Percentiles rank a stretch among this genome's conserved stretches.
Evolutionary conservation across 768 basidiomycete genomes (phyloP).

Genomic region (Tylopilus felleus): DNA sequence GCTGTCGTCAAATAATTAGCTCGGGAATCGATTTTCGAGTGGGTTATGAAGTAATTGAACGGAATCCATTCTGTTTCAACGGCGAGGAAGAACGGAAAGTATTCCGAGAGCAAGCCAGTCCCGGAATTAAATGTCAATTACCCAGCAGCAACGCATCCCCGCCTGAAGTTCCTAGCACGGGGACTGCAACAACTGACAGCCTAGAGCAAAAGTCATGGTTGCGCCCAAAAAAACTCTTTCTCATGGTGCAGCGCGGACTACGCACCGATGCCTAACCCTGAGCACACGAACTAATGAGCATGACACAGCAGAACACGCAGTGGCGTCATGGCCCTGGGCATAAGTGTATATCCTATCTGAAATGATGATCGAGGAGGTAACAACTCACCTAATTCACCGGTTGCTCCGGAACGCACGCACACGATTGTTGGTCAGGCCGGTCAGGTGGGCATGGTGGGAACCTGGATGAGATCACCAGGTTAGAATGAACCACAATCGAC

Average conservation of each 20-base stretch:
- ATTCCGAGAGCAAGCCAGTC: not conserved
- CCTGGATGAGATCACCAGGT: not conserved
- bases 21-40: not conserved
- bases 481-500: not conserved
- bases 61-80: conserved; percentile 4
- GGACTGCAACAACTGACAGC: not conserved
- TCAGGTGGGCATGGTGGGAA: not conserved
- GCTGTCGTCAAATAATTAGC: conserved; percentile 11
- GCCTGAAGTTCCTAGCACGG: not conserved
- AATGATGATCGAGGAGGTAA: conserved; percentile 13
- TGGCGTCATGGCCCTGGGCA: conserved; percentile 21
- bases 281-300: conserved; percentile 7
- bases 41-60: conserved; percentile 8
- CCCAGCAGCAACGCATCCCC: not conserved
- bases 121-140: not conserved
- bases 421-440: not conserved
- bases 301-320: conserved; percentile 19
- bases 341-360: not conserved
- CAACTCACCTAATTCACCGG: conserved; percentile 16
- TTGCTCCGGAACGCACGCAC: conserved; percentile 10
- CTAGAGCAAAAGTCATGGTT: not conserved
- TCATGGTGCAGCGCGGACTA: conserved; percentile 15
- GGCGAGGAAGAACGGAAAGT: conserved; percentile 4
- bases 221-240: conserved; percentile 12
- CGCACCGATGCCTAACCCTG: conserved; percentile 24